phyloP scores from a whole-genome alignment of 2,329 filamentous ascomycete species.

The Cladosporium phlei region DNA sequence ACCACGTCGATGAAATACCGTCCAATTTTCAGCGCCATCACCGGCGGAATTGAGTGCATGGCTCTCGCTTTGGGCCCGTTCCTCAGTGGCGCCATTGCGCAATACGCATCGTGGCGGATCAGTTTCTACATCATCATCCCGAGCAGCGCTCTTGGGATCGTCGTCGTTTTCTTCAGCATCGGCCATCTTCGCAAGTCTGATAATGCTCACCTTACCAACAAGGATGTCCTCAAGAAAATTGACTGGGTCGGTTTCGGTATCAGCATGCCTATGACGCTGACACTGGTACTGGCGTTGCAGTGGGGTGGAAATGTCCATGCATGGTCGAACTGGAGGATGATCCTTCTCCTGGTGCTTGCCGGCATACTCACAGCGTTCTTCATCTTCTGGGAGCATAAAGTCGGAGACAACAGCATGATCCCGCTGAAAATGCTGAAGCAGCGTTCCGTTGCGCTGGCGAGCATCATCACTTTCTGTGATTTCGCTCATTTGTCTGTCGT shows the following conservation, averaged over 20 bases:
- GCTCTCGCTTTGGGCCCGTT: constrained; percentile 44
- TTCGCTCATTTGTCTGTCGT: not conserved
- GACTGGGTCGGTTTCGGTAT: constrained; percentile 32
- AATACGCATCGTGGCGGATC: constrained; percentile 36
- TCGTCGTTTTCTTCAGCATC: not conserved
- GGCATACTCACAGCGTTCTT: constrained; percentile 38
- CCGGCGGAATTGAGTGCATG: constrained; percentile 48
- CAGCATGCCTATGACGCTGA: constrained; percentile 33
- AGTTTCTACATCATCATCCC: constrained; percentile 46
- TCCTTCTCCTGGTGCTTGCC: constrained; percentile 43
- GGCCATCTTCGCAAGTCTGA: too few relatives aligned
- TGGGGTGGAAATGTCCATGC: constrained; percentile 38
- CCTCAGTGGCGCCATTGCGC: constrained; percentile 36
- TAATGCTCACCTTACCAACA: not conserved
- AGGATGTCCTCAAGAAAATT: constrained; percentile 16
- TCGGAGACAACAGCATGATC: constrained; percentile 40
- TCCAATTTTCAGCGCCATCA: constrained; percentile 47
- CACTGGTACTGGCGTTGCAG: constrained; percentile 44
- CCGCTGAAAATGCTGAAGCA: constrained; percentile 24
- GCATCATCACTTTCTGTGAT: too few relatives aligned
- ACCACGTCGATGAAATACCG: constrained; percentile 36
- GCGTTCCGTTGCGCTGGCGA: not conserved
- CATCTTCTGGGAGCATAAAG: constrained; percentile 38
- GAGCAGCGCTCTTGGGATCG: not conserved
- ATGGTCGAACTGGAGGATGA: constrained; percentile 43